Conservation (phyloP, 345 rosid genomes). For the Rhodamnia rubescens region DNA sequence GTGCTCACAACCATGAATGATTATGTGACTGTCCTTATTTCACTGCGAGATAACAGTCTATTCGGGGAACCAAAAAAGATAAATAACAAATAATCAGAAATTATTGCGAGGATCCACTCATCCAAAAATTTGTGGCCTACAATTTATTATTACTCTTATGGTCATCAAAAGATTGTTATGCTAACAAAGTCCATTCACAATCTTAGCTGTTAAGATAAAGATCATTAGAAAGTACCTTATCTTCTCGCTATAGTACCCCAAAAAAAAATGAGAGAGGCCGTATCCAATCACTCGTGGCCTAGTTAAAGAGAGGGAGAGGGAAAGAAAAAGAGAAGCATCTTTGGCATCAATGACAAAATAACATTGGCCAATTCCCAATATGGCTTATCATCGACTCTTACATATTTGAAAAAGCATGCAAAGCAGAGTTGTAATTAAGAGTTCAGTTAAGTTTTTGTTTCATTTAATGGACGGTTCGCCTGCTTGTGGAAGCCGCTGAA, state of each 20-base stretch:
- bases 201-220: background rate
- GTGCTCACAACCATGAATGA: background rate
- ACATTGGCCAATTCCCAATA: background rate
- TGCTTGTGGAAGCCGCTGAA: background rate
- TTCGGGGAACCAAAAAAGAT: too few species aligned
- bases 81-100: too few species aligned
- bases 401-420: background rate
- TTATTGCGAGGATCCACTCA: too few species aligned
- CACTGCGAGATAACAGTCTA: too few species aligned
- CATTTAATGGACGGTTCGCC: background rate
- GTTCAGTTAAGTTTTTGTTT: background rate
- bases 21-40: too few species aligned
- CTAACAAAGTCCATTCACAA: too few species aligned
- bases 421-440: background rate
- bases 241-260: background rate
- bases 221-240: background rate
- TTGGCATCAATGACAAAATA: background rate
- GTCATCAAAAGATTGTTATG: too few species aligned
- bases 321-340: background rate
- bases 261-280: background rate
- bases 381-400: background rate
- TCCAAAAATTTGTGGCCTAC: too few species aligned
- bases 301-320: background rate
- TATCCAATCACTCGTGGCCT: background rate
- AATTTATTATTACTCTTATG: too few species aligned